Conservation (phyloP, 345 rosid genomes). For the Abelmoschus esculentus region DNA sequence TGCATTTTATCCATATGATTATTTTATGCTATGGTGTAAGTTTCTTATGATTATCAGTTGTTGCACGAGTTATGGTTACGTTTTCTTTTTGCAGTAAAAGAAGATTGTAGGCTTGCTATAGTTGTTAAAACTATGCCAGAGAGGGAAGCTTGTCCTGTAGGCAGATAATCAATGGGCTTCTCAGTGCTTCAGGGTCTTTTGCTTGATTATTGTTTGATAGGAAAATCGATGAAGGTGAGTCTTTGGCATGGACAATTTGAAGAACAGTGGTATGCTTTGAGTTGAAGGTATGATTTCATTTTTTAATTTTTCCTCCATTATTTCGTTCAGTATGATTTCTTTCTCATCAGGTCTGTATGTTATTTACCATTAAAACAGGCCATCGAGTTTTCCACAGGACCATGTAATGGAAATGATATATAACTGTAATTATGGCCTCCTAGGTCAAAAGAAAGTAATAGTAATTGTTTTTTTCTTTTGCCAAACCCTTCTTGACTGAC, state of each 20-base stretch:
- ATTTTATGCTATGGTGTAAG: constrained; percentile 6
- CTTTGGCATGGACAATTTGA: not conserved
- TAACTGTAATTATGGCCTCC: not conserved
- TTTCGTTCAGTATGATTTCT: not conserved
- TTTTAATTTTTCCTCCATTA: not conserved
- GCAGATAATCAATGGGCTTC: constrained; percentile 1
- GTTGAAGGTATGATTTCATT: constrained; percentile 17
- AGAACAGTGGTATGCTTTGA: constrained; percentile 10
- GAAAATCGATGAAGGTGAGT: not conserved
- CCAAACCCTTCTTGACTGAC: not conserved
- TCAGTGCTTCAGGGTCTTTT: not conserved
- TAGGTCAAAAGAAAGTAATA: not conserved
- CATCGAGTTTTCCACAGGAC: not conserved
- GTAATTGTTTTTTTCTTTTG: not conserved
- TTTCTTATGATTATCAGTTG: not conserved
- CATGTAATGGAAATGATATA: not conserved
- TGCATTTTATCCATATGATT: not conserved
- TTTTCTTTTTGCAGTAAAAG: not conserved
- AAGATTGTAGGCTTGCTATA: constrained; percentile 6
- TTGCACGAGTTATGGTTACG: not conserved
- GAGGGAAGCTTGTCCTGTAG: not conserved
- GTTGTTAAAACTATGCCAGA: constrained; percentile 11
- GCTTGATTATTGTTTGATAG: not conserved
- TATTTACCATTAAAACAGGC: not conserved
- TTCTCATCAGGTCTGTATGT: not conserved